Conservation (phyloP, 2,329 filamentous ascomycete genomes). For the Fusarium sp. region DNA sequence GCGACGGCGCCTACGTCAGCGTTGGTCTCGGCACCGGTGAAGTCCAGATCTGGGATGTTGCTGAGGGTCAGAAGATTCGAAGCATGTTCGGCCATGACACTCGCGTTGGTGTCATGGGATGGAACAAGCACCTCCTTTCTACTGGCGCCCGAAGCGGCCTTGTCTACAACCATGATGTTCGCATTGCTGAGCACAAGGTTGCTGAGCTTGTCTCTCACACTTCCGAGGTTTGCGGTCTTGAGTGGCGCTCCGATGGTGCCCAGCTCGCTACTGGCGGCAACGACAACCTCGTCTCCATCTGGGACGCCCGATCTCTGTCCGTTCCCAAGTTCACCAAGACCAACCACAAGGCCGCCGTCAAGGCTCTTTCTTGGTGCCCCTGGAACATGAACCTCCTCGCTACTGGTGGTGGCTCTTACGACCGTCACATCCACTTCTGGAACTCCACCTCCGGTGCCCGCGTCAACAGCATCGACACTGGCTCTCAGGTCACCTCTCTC, state of each 20-base stretch:
- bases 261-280: conserved; percentile 98
- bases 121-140: conserved; percentile 98
- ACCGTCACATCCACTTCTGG: conserved; percentile 99
- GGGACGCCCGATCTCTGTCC: conserved; percentile 93
- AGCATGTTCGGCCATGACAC: conserved; percentile 99
- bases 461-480: conserved; percentile 99
- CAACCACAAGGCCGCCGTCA: conserved; percentile 98
- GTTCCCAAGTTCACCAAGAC: conserved; percentile 99
- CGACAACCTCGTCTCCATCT: conserved; percentile 98
- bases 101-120: conserved; percentile 97
- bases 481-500: conserved; percentile 95
- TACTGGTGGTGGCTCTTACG: conserved; percentile 95
- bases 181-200: conserved; percentile 96
- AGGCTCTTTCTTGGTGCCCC: conserved; percentile 98
- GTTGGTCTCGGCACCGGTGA: conserved; percentile 95
- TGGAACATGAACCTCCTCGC: conserved; percentile 98
- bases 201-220: conserved; percentile 97
- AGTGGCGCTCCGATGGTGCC: conserved; percentile 96
- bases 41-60: conserved; percentile 99
- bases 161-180: conserved; percentile 98
- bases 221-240: conserved; percentile 96
- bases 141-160: conserved; percentile 94
- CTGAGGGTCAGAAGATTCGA: conserved; percentile 93
- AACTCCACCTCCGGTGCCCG: conserved; percentile 97
- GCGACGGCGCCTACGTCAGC: conserved; percentile 94